phyloP scores from a whole-genome alignment of 805 yeast genomes.

The Allodekkera sacchari region DNA sequence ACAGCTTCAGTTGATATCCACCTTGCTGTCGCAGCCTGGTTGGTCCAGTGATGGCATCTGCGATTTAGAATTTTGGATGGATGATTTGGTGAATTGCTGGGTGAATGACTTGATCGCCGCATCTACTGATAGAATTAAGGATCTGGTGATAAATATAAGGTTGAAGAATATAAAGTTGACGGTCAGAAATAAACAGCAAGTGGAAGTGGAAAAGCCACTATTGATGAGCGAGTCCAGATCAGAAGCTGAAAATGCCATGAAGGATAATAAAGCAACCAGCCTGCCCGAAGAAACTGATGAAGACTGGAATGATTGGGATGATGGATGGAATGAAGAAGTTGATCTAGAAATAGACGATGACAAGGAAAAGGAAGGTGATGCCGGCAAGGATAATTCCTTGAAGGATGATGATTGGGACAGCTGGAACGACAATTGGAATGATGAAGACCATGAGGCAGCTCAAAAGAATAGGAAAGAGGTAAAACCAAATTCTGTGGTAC shows the following conservation, averaged over 20 bases:
- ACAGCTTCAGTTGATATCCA: constrained; percentile 13
- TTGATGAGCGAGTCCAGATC: neutral
- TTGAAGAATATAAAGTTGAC: constrained; percentile 6
- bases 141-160: constrained; percentile 10
- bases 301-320: constrained; percentile 8
- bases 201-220: neutral
- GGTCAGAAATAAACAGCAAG: neutral
- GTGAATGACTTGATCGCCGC: constrained; percentile 16
- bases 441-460: constrained; percentile 13
- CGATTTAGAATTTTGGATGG: constrained; percentile 27
- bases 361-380: constrained; percentile 7
- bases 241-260: neutral
- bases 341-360: constrained; percentile 8
- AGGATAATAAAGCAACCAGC: constrained; percentile 2
- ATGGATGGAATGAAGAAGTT: constrained; percentile 16
- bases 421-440: constrained; percentile 9
- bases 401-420: constrained; percentile 22
- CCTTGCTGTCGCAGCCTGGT: constrained; percentile 14
- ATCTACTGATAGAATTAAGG: constrained; percentile 20
- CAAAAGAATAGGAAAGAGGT: constrained; percentile 10
- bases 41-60: constrained; percentile 24
- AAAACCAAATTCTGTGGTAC: constrained; percentile 4
- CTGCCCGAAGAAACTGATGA: constrained; percentile 4
- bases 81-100: constrained; percentile 23
- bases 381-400: constrained; percentile 21